These are phyloP conservation scores for Arachis monticola DNA, from an alignment of 331 rosid genomes.

Conservation along the genomic window DNA sequence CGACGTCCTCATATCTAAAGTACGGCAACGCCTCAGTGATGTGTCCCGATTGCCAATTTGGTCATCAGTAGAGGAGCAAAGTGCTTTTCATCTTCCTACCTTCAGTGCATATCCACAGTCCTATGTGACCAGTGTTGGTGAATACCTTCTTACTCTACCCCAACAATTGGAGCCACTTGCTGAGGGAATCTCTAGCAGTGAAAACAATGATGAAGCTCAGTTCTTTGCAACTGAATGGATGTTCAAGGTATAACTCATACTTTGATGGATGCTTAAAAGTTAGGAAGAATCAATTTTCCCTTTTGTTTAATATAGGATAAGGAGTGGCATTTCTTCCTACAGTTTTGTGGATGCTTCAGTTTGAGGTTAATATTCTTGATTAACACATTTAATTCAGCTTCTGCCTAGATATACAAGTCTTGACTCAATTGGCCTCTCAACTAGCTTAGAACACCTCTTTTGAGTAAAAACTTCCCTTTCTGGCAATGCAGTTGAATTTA, in stretches of 20 bases:
- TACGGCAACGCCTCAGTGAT: constrained; percentile 88
- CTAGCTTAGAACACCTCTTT: constrained; percentile 11
- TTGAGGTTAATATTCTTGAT: constrained; percentile 21
- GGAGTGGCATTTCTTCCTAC: constrained; percentile 18
- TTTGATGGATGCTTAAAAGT: constrained; percentile 14
- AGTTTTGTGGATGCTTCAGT: constrained; percentile 32
- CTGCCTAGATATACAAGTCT: not conserved
- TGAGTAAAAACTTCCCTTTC: not conserved
- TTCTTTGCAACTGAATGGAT: constrained; percentile 99
- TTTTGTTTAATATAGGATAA: constrained; percentile 19
- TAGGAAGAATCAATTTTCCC: not conserved
- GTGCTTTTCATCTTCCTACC: constrained; percentile 83
- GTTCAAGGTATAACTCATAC: constrained; percentile 75
- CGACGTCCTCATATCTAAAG: constrained; percentile 98
- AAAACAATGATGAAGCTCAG: constrained; percentile 90
- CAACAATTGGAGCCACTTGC: constrained; percentile 99
- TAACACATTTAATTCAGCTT: constrained; percentile 25
- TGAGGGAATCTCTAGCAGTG: constrained; percentile 85
- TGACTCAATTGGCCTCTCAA: constrained; percentile 1
- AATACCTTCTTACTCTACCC: constrained; percentile 94
- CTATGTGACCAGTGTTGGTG: constrained; percentile 87
- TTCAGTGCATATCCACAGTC: constrained; percentile 95
- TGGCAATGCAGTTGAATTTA: not conserved
- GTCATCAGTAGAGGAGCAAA: constrained; percentile 89
- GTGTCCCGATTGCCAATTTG: constrained; percentile 86